A percentile compares a stretch with the other conserved stretches of the same genome.
Conservation (phyloP, 1,284 basidiomycete species). For the Hymenochaete sp. region DNA sequence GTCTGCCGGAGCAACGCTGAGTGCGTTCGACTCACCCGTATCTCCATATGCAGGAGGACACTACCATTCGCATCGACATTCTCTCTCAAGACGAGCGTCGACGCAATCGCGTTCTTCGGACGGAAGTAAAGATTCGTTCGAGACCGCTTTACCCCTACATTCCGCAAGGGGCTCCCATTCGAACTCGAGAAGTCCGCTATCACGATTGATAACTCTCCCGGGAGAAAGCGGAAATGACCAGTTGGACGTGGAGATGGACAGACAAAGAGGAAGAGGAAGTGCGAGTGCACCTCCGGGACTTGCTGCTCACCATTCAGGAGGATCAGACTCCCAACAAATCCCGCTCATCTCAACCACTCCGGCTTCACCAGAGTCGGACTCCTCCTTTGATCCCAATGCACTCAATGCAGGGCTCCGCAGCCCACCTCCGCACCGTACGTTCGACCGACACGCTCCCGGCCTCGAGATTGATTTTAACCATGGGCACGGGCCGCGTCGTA, state of each 20-base stretch:
- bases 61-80: constrained; percentile 36
- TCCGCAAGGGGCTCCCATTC: too few species aligned
- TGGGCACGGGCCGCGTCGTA: constrained; percentile 33
- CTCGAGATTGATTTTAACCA: constrained; percentile 30
- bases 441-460: too few species aligned
- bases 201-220: constrained; percentile 21
- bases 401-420: constrained; percentile 4
- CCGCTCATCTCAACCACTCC: constrained; percentile 25
- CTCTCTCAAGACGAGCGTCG: constrained; percentile 25
- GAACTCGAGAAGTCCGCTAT: constrained; percentile 35
- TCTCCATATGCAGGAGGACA: constrained; percentile 69
- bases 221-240: too few species aligned
- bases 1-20: constrained; percentile 47
- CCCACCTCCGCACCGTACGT: too few species aligned
- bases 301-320: background rate
- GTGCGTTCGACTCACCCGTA: constrained; percentile 57
- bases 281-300: background rate
- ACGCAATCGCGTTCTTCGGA: constrained; percentile 19
- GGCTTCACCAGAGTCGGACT: constrained; percentile 17
- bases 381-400: constrained; percentile 16
- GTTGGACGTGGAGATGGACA: too few species aligned
- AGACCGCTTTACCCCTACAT: constrained; percentile 38
- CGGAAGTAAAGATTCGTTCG: constrained; percentile 36
- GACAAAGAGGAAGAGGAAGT: constrained; percentile 3
- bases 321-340: constrained; percentile 6